These are phyloP conservation scores for Paraphaeosphaeria minitans DNA, from an alignment of 2,329 filamentous ascomycete species.

Conservation along the genomic window DNA sequence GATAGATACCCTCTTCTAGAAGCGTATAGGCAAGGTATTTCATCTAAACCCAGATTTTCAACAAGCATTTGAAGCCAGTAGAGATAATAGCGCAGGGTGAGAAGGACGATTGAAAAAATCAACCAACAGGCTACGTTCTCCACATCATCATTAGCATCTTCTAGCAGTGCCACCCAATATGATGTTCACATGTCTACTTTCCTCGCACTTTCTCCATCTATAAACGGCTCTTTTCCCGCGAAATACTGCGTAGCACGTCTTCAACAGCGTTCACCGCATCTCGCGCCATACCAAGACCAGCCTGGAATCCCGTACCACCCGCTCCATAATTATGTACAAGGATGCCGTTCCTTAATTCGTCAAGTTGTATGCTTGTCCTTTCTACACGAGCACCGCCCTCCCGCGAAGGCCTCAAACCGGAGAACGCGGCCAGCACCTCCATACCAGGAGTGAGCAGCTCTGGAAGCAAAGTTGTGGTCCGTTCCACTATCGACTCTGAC, in stretches of 20 bases:
- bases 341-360: conserved; percentile 6
- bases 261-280: conserved; percentile 18
- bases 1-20: conserved; percentile 13
- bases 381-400: conserved; percentile 25
- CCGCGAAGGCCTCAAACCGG: conserved; percentile 22
- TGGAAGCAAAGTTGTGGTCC: conserved; percentile 20
- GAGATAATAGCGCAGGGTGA: not conserved
- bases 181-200: too few species aligned
- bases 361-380: conserved; percentile 12
- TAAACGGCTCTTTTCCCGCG: conserved; percentile 3
- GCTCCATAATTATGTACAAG: conserved; percentile 26
- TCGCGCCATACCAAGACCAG: conserved; percentile 24
- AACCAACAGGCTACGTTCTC: too few species aligned
- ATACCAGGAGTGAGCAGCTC: conserved; percentile 18
- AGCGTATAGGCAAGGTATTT: not conserved
- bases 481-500: conserved; percentile 20
- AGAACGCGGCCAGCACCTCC: conserved; percentile 23
- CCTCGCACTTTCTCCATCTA: not conserved
- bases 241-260: conserved; percentile 11
- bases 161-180: too few species aligned
- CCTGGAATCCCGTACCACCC: conserved; percentile 24
- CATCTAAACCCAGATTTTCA: not conserved
- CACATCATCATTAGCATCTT: too few species aligned
- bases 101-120: too few species aligned
- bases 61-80: not conserved